A percentile compares a stretch with the other conserved stretches of the same genome.
Evolutionary conservation across 805 yeast species (phyloP).

Genomic region (Wickerhamomyces xylosicus): DNA sequence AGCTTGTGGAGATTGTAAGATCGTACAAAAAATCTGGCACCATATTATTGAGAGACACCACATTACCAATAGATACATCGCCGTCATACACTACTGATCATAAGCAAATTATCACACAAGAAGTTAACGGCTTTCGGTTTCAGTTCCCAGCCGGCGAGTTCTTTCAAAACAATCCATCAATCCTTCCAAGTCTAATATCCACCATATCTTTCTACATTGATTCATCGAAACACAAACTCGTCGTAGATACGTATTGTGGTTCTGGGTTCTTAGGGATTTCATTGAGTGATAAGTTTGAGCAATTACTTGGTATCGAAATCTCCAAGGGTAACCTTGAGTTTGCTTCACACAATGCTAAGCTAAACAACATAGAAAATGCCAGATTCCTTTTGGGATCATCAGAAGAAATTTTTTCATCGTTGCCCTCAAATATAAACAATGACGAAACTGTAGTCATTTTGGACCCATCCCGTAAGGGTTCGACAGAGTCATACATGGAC

Average conservation of each 20-base stretch:
- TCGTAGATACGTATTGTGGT: constrained; percentile 96
- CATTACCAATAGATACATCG: constrained; percentile 33
- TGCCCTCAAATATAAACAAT: constrained; percentile 31
- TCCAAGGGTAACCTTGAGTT: constrained; percentile 82
- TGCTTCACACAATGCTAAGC: constrained; percentile 69
- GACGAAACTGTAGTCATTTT: constrained; percentile 77
- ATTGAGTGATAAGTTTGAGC: constrained; percentile 60
- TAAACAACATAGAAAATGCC: constrained; percentile 65
- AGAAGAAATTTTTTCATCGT: constrained; percentile 69
- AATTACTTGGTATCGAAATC: constrained; percentile 86
- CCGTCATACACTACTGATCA: constrained; percentile 62
- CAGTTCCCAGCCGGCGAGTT: constrained; percentile 93
- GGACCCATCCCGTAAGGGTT: constrained; percentile 97
- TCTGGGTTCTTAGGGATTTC: constrained; percentile 88
- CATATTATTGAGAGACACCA: constrained; percentile 58
- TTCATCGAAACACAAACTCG: constrained; percentile 35
- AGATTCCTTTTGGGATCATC: constrained; percentile 84
- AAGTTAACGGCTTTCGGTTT: constrained; percentile 59
- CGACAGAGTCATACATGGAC: constrained; percentile 72
- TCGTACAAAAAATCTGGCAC: constrained; percentile 77
- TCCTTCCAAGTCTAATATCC: constrained; percentile 68
- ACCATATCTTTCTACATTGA: constrained; percentile 63
- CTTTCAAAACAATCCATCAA: constrained; percentile 92
- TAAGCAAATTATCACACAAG: constrained; percentile 67
- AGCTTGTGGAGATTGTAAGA: constrained; percentile 32